These are phyloP conservation scores for Aspergillus quadricinctus DNA, from an alignment of 2,329 filamentous ascomycete species.

Conservation along the genomic window DNA sequence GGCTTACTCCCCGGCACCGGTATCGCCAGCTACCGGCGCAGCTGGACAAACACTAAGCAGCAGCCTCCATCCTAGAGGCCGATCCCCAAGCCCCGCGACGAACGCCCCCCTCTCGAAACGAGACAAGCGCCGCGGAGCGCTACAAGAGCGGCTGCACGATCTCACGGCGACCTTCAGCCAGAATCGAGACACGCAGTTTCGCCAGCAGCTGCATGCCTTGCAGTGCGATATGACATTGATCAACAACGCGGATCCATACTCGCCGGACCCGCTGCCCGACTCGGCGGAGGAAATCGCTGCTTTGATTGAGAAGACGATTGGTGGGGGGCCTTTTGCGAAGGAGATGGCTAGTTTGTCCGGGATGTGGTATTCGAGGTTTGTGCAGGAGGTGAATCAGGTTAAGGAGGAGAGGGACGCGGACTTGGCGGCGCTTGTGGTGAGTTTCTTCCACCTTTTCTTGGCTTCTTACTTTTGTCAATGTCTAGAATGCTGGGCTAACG, in stretches of 20 bases:
- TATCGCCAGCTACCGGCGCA: conserved; percentile 24
- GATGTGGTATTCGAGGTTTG: conserved; percentile 78
- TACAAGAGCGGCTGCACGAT: conserved; percentile 72
- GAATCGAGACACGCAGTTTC: conserved; percentile 78
- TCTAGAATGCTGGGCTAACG: not conserved
- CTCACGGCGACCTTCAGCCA: conserved; percentile 74
- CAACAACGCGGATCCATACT: conserved; percentile 77
- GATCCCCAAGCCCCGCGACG: conserved; percentile 30
- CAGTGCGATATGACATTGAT: conserved; percentile 86
- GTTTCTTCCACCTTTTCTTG: conserved; percentile 25
- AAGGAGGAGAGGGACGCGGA: conserved; percentile 84
- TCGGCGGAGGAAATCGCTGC: conserved; percentile 62
- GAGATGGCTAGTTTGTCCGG: conserved; percentile 65
- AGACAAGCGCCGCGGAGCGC: conserved; percentile 80
- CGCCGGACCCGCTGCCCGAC: conserved; percentile 63
- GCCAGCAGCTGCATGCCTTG: conserved; percentile 85
- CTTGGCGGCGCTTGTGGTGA: conserved; percentile 74
- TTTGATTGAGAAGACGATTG: conserved; percentile 54
- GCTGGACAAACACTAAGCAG: conserved; percentile 16
- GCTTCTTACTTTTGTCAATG: not conserved
- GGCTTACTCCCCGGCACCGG: conserved; percentile 39
- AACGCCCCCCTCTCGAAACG: conserved; percentile 65
- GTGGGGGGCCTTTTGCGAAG: conserved; percentile 61
- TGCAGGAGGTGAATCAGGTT: conserved; percentile 79
- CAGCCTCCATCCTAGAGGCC: conserved; percentile 20